A percentile compares a stretch with the other conserved stretches of the same genome.
phyloP scores from a whole-genome alignment of 2,329 filamentous ascomycete species.

The Diaporthe eres region DNA sequence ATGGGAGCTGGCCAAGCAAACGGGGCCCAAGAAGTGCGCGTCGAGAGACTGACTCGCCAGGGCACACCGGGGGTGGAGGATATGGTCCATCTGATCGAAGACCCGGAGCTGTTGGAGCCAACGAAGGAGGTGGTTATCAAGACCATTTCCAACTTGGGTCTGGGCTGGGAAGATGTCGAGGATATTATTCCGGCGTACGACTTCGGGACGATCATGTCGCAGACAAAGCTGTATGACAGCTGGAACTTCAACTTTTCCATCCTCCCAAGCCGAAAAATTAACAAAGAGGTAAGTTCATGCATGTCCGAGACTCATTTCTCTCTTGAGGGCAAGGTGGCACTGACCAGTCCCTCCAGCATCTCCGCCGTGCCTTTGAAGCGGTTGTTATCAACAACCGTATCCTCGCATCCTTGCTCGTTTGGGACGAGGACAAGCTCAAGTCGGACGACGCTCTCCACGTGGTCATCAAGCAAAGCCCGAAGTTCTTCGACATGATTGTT shows the following conservation, averaged over 20 bases:
- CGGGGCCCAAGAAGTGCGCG: not conserved
- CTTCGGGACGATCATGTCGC: conserved; percentile 32
- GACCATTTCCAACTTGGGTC: conserved; percentile 21
- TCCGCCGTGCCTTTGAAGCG: conserved; percentile 34
- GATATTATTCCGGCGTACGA: conserved; percentile 37
- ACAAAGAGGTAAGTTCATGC: conserved; percentile 13
- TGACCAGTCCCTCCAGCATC: conserved; percentile 14
- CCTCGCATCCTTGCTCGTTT: conserved; percentile 37
- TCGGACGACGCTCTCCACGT: conserved; percentile 36
- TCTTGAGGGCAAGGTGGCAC: not conserved
- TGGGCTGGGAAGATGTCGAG: conserved; percentile 39
- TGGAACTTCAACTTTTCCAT: conserved; percentile 36
- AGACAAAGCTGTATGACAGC: conserved; percentile 36
- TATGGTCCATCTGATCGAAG: conserved; percentile 38
- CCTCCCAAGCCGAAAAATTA: conserved; percentile 1
- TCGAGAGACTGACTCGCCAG: conserved; percentile 15
- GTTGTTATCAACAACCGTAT: conserved; percentile 38
- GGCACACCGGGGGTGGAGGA: conserved; percentile 39
- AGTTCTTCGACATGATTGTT: conserved; percentile 34
- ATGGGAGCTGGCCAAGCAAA: conserved; percentile 19
- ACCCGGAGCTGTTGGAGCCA: conserved; percentile 27
- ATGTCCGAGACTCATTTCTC: too few relatives aligned
- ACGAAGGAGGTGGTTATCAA: conserved; percentile 34
- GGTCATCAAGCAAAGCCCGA: conserved; percentile 26
- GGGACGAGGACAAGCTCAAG: conserved; percentile 17